Evolutionary conservation across 257 asterid species (phyloP).

Genomic region (Solanum virginianum): DNA sequence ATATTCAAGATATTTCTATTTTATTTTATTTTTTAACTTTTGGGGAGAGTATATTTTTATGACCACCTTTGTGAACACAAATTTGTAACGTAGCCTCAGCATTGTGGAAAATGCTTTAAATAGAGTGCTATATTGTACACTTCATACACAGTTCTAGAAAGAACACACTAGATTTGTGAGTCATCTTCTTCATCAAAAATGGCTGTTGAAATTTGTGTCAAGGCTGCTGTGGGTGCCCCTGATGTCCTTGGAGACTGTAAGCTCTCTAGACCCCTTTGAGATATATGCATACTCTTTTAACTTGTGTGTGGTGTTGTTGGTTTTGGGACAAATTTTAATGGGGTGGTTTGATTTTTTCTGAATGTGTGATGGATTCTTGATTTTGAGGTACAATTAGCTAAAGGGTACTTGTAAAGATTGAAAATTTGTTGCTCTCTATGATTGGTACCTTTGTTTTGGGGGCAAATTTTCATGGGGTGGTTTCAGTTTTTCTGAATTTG

Average conservation of each 20-base stretch:
- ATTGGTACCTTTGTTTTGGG: neutral
- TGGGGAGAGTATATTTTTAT: no score
- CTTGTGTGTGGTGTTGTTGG: neutral
- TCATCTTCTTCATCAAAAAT: conserved; percentile 13
- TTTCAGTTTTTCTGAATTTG: neutral
- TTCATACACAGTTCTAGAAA: no score
- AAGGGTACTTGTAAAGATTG: conserved; percentile 26
- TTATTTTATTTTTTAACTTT: no score
- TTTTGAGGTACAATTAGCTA: conserved; percentile 1
- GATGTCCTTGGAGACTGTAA: conserved; percentile 63
- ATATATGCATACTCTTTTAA: neutral
- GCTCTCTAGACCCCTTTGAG: neutral
- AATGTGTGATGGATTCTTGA: neutral
- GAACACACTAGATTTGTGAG: neutral
- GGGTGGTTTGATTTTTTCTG: neutral
- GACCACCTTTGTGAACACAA: neutral
- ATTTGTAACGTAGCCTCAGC: neutral
- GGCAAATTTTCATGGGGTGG: neutral
- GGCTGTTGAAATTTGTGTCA: conserved; percentile 67
- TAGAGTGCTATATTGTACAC: neutral
- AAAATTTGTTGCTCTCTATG: neutral
- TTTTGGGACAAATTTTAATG: neutral
- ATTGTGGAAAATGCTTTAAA: neutral
- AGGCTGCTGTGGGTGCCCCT: conserved; percentile 67
- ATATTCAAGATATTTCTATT: no score